Percentiles rank a stretch among this genome's conserved stretches.
phyloP scores from a whole-genome alignment of 208 protist species.

The Crithidia brevicula region DNA sequence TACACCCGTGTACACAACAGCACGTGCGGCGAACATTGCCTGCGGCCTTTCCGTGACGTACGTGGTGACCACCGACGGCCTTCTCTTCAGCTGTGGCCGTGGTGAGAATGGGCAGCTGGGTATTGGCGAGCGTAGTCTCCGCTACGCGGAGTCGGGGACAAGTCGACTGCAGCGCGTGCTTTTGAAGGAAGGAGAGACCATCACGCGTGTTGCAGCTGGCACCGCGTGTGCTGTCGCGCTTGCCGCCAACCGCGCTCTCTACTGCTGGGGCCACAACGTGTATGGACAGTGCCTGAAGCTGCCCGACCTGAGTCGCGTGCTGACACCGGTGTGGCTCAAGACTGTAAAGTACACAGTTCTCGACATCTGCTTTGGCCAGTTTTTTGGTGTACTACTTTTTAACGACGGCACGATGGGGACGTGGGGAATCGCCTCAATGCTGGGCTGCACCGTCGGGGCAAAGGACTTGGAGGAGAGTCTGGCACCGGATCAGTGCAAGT shows the following conservation, averaged over 20 bases:
- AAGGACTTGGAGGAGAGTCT: constrained; percentile 37
- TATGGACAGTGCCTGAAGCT: constrained; percentile 71
- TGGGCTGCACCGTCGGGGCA: constrained; percentile 37
- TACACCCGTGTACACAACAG: constrained; percentile 32
- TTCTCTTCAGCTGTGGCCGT: constrained; percentile 76
- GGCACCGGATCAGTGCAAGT: constrained; percentile 32
- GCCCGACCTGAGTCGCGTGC: constrained; percentile 24
- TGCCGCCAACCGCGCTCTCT: constrained; percentile 41
- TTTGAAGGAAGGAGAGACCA: constrained; percentile 37
- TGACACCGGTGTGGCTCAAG: constrained; percentile 38
- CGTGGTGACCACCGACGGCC: constrained; percentile 52
- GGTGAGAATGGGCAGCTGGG: constrained; percentile 64
- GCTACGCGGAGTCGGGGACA: constrained; percentile 23
- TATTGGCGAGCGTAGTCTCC: constrained; percentile 25
- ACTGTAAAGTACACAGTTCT: constrained; percentile 29
- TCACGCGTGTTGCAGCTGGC: constrained; percentile 50
- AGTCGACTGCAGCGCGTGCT: constrained; percentile 32
- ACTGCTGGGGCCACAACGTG: constrained; percentile 76
- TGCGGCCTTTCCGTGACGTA: constrained; percentile 72
- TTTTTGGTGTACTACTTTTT: constrained; percentile 54
- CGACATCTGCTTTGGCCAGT: constrained; percentile 60
- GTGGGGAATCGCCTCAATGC: constrained; percentile 62
- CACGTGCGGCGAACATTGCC: constrained; percentile 49
- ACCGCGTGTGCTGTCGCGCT: constrained; percentile 49
- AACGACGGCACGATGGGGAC: constrained; percentile 52